Base-by-base conservation (phyloP, 2,329 filamentous ascomycete species). In the Colletotrichum sidae region DNA sequence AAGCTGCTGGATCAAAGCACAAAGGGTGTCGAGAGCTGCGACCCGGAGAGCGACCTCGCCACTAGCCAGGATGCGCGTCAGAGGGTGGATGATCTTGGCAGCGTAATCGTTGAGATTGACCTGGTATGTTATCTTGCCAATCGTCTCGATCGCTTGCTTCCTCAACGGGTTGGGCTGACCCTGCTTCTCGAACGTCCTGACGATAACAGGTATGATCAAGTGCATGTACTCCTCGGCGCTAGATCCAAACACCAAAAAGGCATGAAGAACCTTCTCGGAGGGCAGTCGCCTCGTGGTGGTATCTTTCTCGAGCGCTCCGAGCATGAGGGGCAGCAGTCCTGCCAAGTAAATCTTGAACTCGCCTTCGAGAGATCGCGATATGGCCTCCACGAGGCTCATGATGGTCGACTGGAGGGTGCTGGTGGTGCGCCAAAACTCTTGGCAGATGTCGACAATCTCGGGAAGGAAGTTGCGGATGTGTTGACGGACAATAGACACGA, bases 221-320 rank as follows among this genome's bases (percentile, higher is more conserved):
- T 99, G 96, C 96, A 99, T 99, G 77, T 99, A 99, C 76, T 99
- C 96, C 76, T 99, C 96, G 10, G 92, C 92, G 73, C 94, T 98
- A 0, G 94, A 91, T 1, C 96, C 96, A 75, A 99, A 99, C 1
- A 99, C 92, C 35, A 99, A 81, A 77, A 99, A 97, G 0, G 95
- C 94, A 75, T 98, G 96, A 33, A 99, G 83, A 4, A 99, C 94
- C 71, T 91, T 91, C 75, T 97, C 94, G 0, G 94, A 97, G 2
- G 94, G 91, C 12, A 88, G 85, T n/a, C 93, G 87, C 72, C 93
- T 91, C 2, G 86, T 81, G 1, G 91, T 91, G 8, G 82, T 84
- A 74, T 99, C 96, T 69, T 94, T 92, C 70, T 99, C 95, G 15
- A 99, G 85, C 3, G 97, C 92, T 33, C 93, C 92, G 2, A 99